Conservation (phyloP, 768 basidiomycete species). For the Phlebiopsis flavidoalba region DNA sequence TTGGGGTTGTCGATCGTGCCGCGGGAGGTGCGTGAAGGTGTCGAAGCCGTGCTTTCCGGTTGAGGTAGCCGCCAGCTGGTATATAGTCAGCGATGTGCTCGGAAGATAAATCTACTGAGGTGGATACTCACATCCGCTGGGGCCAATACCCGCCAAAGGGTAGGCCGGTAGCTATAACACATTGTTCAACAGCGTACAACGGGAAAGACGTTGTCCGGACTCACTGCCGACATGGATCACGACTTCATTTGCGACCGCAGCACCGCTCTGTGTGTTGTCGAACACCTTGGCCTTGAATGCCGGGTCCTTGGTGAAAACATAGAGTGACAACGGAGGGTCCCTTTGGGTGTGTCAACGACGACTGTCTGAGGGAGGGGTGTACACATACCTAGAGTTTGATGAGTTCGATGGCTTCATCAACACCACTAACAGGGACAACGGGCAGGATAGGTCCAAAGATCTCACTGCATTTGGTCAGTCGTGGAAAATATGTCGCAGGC, state of each 20-base stretch:
- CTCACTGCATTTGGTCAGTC: slow-evolving; percentile 43
- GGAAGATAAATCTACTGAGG: not conserved
- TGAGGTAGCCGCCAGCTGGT: slow-evolving; percentile 58
- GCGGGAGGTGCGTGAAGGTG: slow-evolving; percentile 71
- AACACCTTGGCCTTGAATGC: slow-evolving; percentile 64
- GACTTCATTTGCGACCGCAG: slow-evolving; percentile 64
- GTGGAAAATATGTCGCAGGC: not conserved
- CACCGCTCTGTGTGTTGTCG: slow-evolving; percentile 66
- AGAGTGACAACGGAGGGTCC: slow-evolving; percentile 70
- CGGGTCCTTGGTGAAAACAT: slow-evolving; percentile 65
- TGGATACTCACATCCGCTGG: slow-evolving; percentile 60
- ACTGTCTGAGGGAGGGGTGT: not conserved
- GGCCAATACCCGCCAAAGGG: slow-evolving; percentile 74
- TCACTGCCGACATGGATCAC: slow-evolving; percentile 40
- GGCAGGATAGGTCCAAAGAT: slow-evolving; percentile 82
- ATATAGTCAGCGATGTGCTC: not conserved
- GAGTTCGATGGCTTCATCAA: slow-evolving; percentile 69
- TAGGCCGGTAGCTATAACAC: slow-evolving; percentile 47
- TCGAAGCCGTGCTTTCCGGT: slow-evolving; percentile 75
- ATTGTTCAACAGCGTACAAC: not conserved
- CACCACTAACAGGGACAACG: slow-evolving; percentile 60
- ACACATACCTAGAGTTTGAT: slow-evolving; percentile 52
- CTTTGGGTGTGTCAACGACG: slow-evolving; percentile 26
- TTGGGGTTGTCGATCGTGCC: slow-evolving; percentile 42
- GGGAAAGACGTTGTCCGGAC: not conserved